Percentiles rank a stretch among this genome's conserved stretches.
phyloP scores from a whole-genome alignment of 2,329 filamentous ascomycete species.

The Camillea tinctor region DNA sequence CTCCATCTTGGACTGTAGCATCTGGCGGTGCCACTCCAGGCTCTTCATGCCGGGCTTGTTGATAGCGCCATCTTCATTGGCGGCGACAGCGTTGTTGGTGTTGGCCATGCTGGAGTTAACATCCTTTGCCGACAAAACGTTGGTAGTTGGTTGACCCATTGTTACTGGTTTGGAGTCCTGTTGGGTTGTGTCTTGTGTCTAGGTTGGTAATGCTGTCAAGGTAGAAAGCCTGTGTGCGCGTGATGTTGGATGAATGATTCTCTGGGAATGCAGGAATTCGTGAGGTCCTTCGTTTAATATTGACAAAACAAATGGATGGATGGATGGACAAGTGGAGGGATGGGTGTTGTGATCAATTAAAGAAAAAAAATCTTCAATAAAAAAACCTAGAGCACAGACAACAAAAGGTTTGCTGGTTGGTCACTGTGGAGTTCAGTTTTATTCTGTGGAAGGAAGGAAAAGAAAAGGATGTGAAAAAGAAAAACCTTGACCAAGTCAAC shows the following conservation, averaged over 20 bases:
- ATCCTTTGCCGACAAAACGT: constrained; percentile 65
- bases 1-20: constrained; percentile 70
- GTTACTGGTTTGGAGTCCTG: not conserved
- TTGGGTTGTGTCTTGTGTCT: not conserved
- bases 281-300: not conserved
- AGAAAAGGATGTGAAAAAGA: not conserved
- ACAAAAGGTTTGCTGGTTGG: not conserved
- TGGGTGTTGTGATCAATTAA: not conserved
- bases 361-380: not conserved
- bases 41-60: constrained; percentile 55
- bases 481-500: not conserved
- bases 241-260: not conserved
- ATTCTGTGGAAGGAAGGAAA: not conserved
- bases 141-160: constrained; percentile 51
- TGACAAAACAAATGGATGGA: not conserved
- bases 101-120: constrained; percentile 53
- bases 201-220: not conserved
- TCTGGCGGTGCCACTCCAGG: constrained; percentile 77
- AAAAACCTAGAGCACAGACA: not conserved
- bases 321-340: not conserved
- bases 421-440: not conserved
- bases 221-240: not conserved
- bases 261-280: not conserved
- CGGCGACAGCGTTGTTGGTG: constrained; percentile 29
- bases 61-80: constrained; percentile 26